Evolutionary conservation across 768 basidiomycete species (phyloP).

Genomic region (Lentinula raphanica): DNA sequence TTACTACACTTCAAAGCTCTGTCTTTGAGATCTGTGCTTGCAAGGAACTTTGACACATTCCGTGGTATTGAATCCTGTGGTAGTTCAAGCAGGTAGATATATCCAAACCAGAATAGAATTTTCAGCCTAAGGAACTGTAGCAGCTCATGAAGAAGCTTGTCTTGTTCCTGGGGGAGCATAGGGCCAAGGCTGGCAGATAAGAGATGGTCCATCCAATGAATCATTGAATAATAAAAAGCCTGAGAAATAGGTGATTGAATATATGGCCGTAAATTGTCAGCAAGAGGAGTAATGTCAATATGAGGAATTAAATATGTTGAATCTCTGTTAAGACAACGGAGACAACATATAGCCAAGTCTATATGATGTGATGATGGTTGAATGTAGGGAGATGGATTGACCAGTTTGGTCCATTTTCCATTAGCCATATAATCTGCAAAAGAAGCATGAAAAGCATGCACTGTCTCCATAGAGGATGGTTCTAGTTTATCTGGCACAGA

Average conservation of each 20-base stretch:
- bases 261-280: background rate
- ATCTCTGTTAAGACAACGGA: background rate
- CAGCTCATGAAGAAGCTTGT: background rate
- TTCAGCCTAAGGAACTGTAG: background rate
- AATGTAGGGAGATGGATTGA: background rate
- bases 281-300: too few species aligned
- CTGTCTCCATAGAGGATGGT: background rate
- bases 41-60: too few species aligned
- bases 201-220: conserved; percentile 1
- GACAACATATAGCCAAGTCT: background rate
- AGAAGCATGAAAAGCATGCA: background rate
- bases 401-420: background rate
- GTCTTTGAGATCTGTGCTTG: background rate
- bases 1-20: background rate
- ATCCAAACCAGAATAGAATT: background rate
- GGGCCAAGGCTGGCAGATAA: background rate
- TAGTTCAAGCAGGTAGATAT: background rate
- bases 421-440: background rate
- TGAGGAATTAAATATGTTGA: background rate
- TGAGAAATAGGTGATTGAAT: background rate
- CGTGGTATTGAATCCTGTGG: too few species aligned
- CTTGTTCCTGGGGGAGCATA: too few species aligned
- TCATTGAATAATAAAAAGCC: background rate
- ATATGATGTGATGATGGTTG: background rate
- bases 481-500: background rate